These are phyloP conservation scores for Rhodotorula glutinis DNA, from an alignment of 1,284 basidiomycete genomes.

Conservation along the genomic window DNA sequence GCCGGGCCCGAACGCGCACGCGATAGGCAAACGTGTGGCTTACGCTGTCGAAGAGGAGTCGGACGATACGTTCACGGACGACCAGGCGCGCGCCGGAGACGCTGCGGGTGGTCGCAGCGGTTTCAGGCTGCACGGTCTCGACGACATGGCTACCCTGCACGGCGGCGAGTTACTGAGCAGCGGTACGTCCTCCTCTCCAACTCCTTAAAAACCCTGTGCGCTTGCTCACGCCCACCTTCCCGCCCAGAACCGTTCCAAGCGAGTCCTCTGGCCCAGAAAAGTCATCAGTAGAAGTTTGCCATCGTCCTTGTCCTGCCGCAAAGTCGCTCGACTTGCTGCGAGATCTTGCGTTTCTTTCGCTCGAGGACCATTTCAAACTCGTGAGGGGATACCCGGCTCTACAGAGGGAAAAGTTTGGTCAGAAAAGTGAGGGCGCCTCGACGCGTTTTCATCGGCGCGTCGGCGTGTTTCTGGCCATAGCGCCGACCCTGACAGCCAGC, in stretches of 20 bases:
- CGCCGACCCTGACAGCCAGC: too few relatives aligned
- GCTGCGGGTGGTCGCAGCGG: slow-evolving; percentile 17
- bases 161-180: slow-evolving; percentile 41
- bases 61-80: slow-evolving; percentile 13
- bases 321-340: not conserved
- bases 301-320: not conserved
- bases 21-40: slow-evolving; percentile 1
- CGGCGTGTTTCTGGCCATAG: too few relatives aligned
- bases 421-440: not conserved
- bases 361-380: too few relatives aligned
- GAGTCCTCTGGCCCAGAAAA: slow-evolving; percentile 29
- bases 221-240: not conserved
- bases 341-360: not conserved
- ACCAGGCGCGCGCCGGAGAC: slow-evolving; percentile 4
- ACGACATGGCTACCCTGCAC: slow-evolving; percentile 42
- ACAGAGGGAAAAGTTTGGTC: too few relatives aligned
- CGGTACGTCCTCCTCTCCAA: slow-evolving; percentile 2
- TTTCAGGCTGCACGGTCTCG: slow-evolving; percentile 38
- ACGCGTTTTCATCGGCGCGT: not conserved
- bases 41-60: slow-evolving; percentile 2
- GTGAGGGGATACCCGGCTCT: too few relatives aligned
- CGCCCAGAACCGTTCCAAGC: slow-evolving; percentile 36
- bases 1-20: too few relatives aligned
- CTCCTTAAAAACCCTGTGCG: too few relatives aligned
- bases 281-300: not conserved